A percentile compares a stretch with the other conserved stretches of the same genome.
phyloP scores from a whole-genome alignment of 106 monocot species.

The Agapanthus africanus region DNA sequence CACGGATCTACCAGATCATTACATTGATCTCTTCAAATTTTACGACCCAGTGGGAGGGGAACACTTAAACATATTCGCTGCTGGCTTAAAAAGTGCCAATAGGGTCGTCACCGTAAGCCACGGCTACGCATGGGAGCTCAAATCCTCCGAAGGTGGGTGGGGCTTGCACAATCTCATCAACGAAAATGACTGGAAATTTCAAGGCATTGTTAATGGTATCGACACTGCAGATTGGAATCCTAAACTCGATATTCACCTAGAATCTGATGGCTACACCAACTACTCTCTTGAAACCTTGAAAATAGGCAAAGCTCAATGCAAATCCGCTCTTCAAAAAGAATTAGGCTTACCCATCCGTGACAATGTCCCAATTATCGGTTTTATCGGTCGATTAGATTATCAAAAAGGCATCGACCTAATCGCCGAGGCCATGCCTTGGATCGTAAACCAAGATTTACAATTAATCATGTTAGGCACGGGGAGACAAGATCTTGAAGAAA shows the following conservation, averaged over 20 bases:
- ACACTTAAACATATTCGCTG: slow-evolving; percentile 76
- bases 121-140: slow-evolving; percentile 85
- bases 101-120: slow-evolving; percentile 75
- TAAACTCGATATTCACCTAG: slow-evolving; percentile 40
- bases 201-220: no score
- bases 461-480: slow-evolving; percentile 74
- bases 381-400: slow-evolving; percentile 72
- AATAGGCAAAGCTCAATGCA: slow-evolving; percentile 57
- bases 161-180: slow-evolving; percentile 69
- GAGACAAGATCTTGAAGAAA: slow-evolving; percentile 65
- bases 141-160: slow-evolving; percentile 87
- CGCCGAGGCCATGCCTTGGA: slow-evolving; percentile 81
- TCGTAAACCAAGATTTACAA: slow-evolving; percentile 66
- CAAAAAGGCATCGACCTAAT: slow-evolving; percentile 90
- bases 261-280: slow-evolving; percentile 78
- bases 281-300: slow-evolving; percentile 59
- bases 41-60: slow-evolving; percentile 79
- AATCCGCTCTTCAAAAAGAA: no score
- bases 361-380: slow-evolving; percentile 65
- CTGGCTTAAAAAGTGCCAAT: slow-evolving; percentile 68
- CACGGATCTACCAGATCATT: slow-evolving; percentile 46
- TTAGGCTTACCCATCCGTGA: slow-evolving; percentile 47
- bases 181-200: no score
- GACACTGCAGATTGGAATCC: slow-evolving; percentile 81
- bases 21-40: slow-evolving; percentile 54